phyloP scores from a whole-genome alignment of 2,329 filamentous ascomycete species.

The Penicillium occitanis region DNA sequence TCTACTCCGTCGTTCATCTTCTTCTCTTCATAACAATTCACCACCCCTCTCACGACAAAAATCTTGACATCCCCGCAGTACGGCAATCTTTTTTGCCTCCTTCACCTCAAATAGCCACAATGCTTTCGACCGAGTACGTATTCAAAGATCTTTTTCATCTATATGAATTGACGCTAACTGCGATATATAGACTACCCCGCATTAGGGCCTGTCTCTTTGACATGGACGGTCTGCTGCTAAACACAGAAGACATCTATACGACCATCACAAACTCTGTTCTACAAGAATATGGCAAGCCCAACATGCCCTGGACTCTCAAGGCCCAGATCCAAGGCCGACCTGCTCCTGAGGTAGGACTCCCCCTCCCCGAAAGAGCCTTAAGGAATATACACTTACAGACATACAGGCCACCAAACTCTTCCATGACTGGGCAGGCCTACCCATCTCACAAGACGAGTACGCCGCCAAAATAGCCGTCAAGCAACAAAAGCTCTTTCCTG shows the following conservation, averaged over 20 bases:
- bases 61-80: neutral
- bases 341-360: conserved; percentile 49
- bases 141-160: neutral
- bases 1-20: too few species aligned
- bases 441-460: conserved; percentile 71
- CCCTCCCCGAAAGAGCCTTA: neutral
- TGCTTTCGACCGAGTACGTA: conserved; percentile 19
- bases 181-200: conserved; percentile 61
- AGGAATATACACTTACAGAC: conserved; percentile 13
- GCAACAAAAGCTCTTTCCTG: conserved; percentile 71
- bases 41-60: neutral
- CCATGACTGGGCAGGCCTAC: conserved; percentile 80
- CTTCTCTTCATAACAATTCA: neutral
- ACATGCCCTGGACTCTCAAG: conserved; percentile 91
- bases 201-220: conserved; percentile 94
- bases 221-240: conserved; percentile 95
- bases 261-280: conserved; percentile 79
- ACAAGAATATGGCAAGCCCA: conserved; percentile 67
- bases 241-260: conserved; percentile 90
- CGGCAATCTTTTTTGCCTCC: neutral
- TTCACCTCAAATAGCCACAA: neutral
- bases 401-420: conserved; percentile 61
- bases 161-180: conserved; percentile 1
- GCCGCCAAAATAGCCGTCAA: conserved; percentile 58
- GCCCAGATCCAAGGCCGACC: conserved; percentile 76